Conservation (phyloP, 164 flowering plant genomes). For the Euptelea pleiosperma region DNA sequence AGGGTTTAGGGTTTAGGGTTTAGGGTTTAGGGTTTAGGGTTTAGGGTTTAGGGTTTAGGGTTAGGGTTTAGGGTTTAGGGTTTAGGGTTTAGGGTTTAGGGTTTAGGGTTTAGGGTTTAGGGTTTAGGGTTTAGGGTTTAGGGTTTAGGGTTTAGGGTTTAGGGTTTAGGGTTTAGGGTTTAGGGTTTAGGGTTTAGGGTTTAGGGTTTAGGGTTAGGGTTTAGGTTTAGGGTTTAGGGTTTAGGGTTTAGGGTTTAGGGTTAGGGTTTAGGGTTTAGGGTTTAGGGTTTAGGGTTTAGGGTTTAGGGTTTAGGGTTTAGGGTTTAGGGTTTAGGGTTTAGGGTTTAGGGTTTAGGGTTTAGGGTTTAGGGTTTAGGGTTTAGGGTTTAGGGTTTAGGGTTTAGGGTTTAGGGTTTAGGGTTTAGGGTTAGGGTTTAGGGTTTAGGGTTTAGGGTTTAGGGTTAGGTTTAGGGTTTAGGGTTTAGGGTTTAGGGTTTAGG, state of each 20-base stretch:
- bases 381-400: slow-evolving; percentile 15
- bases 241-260: slow-evolving; percentile 29
- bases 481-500: slow-evolving; percentile 21
- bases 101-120: slow-evolving; percentile 13
- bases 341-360: slow-evolving; percentile 24
- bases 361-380: slow-evolving; percentile 18
- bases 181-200: slow-evolving; percentile 22
- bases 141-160: slow-evolving; percentile 26
- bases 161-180: slow-evolving; percentile 21
- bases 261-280: slow-evolving; percentile 22
- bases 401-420: slow-evolving; percentile 11
- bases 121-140: slow-evolving; percentile 15
- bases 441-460: slow-evolving; percentile 6
- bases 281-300: slow-evolving; percentile 27
- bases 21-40: slow-evolving; percentile 20
- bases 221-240: slow-evolving; percentile 23
- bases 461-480: slow-evolving; percentile 14
- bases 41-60: slow-evolving; percentile 20
- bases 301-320: slow-evolving; percentile 24
- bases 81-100: slow-evolving; percentile 13
- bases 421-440: slow-evolving; percentile 7
- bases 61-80: slow-evolving; percentile 15
- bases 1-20: slow-evolving; percentile 19
- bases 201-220: slow-evolving; percentile 21
- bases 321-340: slow-evolving; percentile 24